Evolutionary conservation across 768 basidiomycete genomes (phyloP).

Genomic region (Agaricus subrufescens): DNA sequence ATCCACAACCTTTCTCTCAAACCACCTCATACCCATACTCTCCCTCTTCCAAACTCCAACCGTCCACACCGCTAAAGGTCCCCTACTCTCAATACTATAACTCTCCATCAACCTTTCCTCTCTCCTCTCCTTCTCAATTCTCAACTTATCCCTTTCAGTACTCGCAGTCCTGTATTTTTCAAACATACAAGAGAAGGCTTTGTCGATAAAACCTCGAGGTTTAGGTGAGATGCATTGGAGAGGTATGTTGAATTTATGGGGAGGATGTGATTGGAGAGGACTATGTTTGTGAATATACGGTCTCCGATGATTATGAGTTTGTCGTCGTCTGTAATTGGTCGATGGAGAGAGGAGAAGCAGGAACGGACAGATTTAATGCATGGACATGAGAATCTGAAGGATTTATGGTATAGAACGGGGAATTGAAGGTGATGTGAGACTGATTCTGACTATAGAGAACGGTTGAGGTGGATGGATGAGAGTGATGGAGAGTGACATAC

Average conservation of each 20-base stretch:
- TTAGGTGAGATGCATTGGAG: slow-evolving; percentile 1
- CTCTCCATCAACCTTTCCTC: slow-evolving; percentile 4
- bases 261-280: slow-evolving; percentile 76
- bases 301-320: slow-evolving; percentile 85
- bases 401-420: slow-evolving; percentile 76
- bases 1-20: slow-evolving; percentile 49
- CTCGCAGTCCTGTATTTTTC: slow-evolving; percentile 21
- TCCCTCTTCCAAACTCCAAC: slow-evolving; percentile 67
- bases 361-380: slow-evolving; percentile 64
- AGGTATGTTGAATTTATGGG: slow-evolving; percentile 10
- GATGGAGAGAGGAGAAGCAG: slow-evolving; percentile 65
- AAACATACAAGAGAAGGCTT: slow-evolving; percentile 17
- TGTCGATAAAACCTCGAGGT: slow-evolving; percentile 7
- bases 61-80: slow-evolving; percentile 69
- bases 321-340: slow-evolving; percentile 51
- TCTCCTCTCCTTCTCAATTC: neutral
- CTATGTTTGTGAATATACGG: slow-evolving; percentile 86
- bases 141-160: slow-evolving; percentile 20
- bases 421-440: slow-evolving; percentile 72
- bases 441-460: slow-evolving; percentile 65
- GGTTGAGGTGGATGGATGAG: neutral
- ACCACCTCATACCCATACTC: slow-evolving; percentile 53
- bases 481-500: slow-evolving; percentile 36
- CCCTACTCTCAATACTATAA: slow-evolving; percentile 17
- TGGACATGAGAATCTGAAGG: slow-evolving; percentile 75